A percentile compares a stretch with the other conserved stretches of the same genome.
phyloP scores from a whole-genome alignment of 108 stramenopile species.

The Chaetoceros muelleri region DNA sequence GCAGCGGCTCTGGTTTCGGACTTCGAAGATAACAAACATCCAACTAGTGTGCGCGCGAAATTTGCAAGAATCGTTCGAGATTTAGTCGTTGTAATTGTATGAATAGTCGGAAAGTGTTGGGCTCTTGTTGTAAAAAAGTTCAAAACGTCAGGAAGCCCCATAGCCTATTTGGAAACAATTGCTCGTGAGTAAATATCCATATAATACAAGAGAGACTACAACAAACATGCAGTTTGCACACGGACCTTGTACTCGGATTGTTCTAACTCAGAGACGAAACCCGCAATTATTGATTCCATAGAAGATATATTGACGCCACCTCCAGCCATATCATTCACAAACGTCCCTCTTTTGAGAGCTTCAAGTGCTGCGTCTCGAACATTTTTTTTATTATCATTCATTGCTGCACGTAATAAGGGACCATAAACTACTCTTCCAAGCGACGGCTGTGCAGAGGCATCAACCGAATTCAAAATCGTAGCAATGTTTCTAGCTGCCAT shows the following conservation, averaged over 20 bases:
- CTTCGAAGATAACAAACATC: constrained; percentile 63
- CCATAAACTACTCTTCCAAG: constrained; percentile 55
- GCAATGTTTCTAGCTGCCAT: constrained; percentile 62
- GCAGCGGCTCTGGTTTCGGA: constrained; percentile 60
- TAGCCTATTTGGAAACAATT: constrained; percentile 13
- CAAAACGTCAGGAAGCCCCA: constrained; percentile 64
- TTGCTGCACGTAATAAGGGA: constrained; percentile 53
- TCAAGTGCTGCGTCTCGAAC: constrained; percentile 75
- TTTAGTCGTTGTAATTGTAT: constrained; percentile 16
- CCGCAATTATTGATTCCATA: constrained; percentile 40
- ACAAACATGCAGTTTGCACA: neutral
- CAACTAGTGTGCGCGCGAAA: constrained; percentile 45
- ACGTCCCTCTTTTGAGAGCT: constrained; percentile 37
- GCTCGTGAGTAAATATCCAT: neutral
- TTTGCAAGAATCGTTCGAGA: constrained; percentile 25
- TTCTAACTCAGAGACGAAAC: constrained; percentile 49
- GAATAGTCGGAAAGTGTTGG: constrained; percentile 25
- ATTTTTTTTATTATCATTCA: constrained; percentile 78
- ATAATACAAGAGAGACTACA: neutral
- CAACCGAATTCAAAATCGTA: constrained; percentile 38
- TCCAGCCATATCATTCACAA: constrained; percentile 30
- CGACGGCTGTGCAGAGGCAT: constrained; percentile 50
- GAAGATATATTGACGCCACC: constrained; percentile 39
- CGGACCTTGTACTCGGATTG: constrained; percentile 58
- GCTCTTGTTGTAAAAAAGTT: constrained; percentile 25